Evolutionary conservation across 805 yeast genomes (phyloP).

Genomic region (Starmerella apis): DNA sequence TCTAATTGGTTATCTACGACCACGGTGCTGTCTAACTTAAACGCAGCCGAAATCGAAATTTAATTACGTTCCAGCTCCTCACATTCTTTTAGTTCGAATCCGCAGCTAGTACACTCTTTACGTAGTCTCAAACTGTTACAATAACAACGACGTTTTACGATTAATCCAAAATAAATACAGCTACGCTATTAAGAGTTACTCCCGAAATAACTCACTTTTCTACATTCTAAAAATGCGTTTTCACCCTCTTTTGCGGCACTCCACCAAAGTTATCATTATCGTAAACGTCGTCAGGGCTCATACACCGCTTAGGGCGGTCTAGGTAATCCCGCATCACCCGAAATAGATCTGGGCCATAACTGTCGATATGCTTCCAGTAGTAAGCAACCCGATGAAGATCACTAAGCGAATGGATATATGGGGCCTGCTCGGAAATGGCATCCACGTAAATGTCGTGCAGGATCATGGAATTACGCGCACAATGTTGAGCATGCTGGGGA

Average conservation of each 20-base stretch:
- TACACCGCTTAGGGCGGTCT: slow-evolving; percentile 23
- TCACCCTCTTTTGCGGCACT: slow-evolving; percentile 10
- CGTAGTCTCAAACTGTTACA: background rate
- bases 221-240: slow-evolving; percentile 5
- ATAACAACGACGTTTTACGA: background rate
- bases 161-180: background rate
- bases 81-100: background rate
- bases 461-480: slow-evolving; percentile 27
- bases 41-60: background rate
- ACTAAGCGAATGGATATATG: slow-evolving; percentile 22
- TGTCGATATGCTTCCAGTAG: slow-evolving; percentile 30
- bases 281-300: slow-evolving; percentile 6
- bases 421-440: slow-evolving; percentile 26
- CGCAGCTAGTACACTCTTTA: slow-evolving; percentile 4
- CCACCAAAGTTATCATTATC: background rate
- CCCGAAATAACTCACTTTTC: background rate
- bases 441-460: slow-evolving; percentile 30
- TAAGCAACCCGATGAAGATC: slow-evolving; percentile 26
- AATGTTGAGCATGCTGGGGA: slow-evolving; percentile 24
- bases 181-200: background rate
- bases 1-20: background rate
- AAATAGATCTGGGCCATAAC: slow-evolving; percentile 27
- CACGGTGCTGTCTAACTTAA: background rate
- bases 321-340: slow-evolving; percentile 23
- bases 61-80: slow-evolving; percentile 1